Evolutionary conservation across 2,329 filamentous ascomycete genomes (phyloP).

Genomic region (Colletotrichum acutatum): DNA sequence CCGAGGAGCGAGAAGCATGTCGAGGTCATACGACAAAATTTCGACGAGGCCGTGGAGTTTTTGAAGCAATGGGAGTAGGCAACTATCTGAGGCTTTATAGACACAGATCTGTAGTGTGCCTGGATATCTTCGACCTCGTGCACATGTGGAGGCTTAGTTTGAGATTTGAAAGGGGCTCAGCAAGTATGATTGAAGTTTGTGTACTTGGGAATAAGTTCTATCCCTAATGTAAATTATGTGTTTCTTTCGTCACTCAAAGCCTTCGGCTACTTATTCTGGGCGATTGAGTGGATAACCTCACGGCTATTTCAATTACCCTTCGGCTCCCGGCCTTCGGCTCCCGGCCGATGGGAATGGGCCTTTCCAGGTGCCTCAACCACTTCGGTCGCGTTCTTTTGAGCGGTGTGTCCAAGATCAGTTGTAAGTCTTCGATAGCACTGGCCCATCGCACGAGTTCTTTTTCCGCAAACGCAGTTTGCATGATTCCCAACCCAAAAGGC

Average conservation of each 20-base stretch:
- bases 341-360: slow-evolving; percentile 51
- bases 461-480: slow-evolving; percentile 70
- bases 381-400: slow-evolving; percentile 60
- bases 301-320: background rate
- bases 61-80: slow-evolving; percentile 20
- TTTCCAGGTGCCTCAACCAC: slow-evolving; percentile 62
- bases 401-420: slow-evolving; percentile 51
- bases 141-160: no score
- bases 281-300: no score
- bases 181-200: no score
- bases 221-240: no score
- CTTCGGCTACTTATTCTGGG: no score
- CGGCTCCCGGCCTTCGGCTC: background rate
- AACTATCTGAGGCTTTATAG: background rate
- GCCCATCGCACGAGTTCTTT: slow-evolving; percentile 66
- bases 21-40: background rate
- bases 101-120: no score
- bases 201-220: no score
- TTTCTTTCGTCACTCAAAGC: no score
- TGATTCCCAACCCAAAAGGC: slow-evolving; percentile 69
- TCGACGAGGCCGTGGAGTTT: background rate
- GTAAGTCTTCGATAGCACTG: slow-evolving; percentile 71
- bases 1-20: slow-evolving; percentile 15
- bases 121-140: no score
- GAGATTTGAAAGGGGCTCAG: no score